Base-by-base conservation (phyloP, 768 basidiomycete genomes). In the Austroboletus festivus region DNA sequence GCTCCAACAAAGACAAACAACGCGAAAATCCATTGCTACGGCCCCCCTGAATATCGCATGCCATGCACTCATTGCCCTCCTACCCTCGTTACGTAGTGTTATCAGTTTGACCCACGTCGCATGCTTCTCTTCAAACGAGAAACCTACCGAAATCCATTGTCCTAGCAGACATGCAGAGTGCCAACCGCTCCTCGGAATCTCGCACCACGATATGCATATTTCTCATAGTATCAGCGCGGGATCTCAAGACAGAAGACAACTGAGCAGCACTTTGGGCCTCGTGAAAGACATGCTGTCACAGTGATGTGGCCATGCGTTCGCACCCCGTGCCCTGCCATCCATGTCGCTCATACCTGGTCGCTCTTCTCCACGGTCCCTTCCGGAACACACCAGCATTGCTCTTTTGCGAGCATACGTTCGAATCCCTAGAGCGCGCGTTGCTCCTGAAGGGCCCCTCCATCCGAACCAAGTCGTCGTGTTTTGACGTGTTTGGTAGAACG, bases 1-100 rank as follows among this genome's bases (percentile, higher is more conserved):
- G 67, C 60, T 55, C 50, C 63, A 71, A 71, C 69, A 72, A 62
- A 38, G 50, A 62, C 70, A 71, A 71, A 71, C 69, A 71, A 71
- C 65, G 65, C 67, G 65, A 60, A 37, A 18, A 6, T 5, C 12
- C n/a, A 19, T 15, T 57, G 22, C 18, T n/a, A 28, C 44, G 38
- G 21, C 21, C 19, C 52, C 60, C 59, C 60, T 50, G 60, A 50
- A 43, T 19, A 19, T 28, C 31, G 7, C 31, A 10, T 20, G 20
- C 19, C 31, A 15, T 22, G 19, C 22, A 3, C 51, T 38, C 41
- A 1, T n/a, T n/a, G n/a, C 41, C 3, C 24, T 15, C 10, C 5
- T 12, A 28, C 28, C 28, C 28, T 5, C 28, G 28, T 12, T 12
- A 6, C 28, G 28, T 5, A 28, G 28, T 5, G 7, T 5, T 28